phyloP scores from a whole-genome alignment of 768 basidiomycete species.

The Mycena epipterygia region DNA sequence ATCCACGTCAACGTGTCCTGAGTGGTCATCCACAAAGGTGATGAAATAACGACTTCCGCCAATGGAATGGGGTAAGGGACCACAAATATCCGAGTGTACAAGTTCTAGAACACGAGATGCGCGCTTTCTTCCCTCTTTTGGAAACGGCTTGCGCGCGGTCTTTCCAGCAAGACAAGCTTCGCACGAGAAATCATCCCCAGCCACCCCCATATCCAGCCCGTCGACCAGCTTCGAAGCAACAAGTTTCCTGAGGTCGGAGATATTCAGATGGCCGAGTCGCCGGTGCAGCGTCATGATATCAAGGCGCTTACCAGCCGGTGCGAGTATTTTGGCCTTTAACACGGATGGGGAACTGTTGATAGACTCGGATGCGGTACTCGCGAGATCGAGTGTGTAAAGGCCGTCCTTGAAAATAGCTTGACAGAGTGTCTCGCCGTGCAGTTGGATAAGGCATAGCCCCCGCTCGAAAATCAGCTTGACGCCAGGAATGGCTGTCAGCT shows the following conservation, averaged over 20 bases:
- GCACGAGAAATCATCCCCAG: background rate
- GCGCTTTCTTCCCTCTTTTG: background rate
- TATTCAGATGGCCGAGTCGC: conserved; percentile 7
- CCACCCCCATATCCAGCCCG: conserved; percentile 7
- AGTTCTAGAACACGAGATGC: conserved; percentile 14
- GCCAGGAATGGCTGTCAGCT: background rate
- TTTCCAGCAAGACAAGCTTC: background rate
- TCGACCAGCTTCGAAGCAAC: background rate
- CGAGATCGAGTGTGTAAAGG: conserved; percentile 6
- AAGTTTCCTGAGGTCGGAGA: conserved; percentile 11
- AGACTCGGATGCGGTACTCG: background rate
- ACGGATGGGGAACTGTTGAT: background rate
- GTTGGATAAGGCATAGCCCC: background rate
- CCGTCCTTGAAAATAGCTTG: conserved; percentile 1
- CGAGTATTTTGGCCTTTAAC: background rate
- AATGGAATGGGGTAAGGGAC: background rate
- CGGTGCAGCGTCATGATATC: conserved; percentile 7
- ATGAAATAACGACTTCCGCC: conserved; percentile 9
- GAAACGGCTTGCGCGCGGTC: conserved; percentile 1
- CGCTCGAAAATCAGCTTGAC: conserved; percentile 2
- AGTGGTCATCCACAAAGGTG: conserved; percentile 1
- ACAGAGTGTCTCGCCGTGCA: background rate
- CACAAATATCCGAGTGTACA: conserved; percentile 4
- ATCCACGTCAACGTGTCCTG: background rate
- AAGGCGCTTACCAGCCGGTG: conserved; percentile 4